Conservation (phyloP, 371 early-diverging fungal species). For the Mycotypha africana region DNA sequence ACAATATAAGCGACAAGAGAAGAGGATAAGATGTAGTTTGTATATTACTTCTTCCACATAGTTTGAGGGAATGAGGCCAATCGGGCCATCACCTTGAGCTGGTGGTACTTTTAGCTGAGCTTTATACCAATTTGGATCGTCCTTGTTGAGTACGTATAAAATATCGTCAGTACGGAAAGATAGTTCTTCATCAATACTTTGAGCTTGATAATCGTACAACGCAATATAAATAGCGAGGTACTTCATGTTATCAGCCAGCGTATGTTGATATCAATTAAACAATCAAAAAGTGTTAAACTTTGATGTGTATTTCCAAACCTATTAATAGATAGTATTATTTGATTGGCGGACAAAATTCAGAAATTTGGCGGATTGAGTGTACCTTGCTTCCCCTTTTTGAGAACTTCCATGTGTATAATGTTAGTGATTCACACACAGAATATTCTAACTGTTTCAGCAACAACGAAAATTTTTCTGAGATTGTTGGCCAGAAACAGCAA, state of each 20-base stretch:
- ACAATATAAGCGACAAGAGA: no score
- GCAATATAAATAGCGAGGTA: conserved; percentile 38
- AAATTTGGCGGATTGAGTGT: no score
- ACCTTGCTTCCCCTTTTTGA: not conserved
- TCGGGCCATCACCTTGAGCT: conserved; percentile 39
- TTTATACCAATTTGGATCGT: conserved; percentile 73
- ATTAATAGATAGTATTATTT: no score
- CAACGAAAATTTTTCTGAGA: no score
- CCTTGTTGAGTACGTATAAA: conserved; percentile 65
- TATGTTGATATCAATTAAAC: no score
- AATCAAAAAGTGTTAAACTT: no score
- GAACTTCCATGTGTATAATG: not conserved
- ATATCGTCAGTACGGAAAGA: conserved; percentile 71
- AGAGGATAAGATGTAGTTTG: no score
- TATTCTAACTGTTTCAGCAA: no score
- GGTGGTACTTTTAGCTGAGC: conserved; percentile 56
- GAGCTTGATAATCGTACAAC: conserved; percentile 78
- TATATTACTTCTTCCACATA: conserved; percentile 68
- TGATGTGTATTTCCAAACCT: not conserved
- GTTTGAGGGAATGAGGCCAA: conserved; percentile 77
- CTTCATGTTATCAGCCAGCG: conserved; percentile 30
- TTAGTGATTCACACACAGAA: not conserved
- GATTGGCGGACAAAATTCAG: no score
- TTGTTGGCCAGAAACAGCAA: no score
- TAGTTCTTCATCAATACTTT: conserved; percentile 75